These are phyloP conservation scores for Rhodotorula sp. DNA, from an alignment of 1,284 basidiomycete genomes.

Conservation along the genomic window DNA sequence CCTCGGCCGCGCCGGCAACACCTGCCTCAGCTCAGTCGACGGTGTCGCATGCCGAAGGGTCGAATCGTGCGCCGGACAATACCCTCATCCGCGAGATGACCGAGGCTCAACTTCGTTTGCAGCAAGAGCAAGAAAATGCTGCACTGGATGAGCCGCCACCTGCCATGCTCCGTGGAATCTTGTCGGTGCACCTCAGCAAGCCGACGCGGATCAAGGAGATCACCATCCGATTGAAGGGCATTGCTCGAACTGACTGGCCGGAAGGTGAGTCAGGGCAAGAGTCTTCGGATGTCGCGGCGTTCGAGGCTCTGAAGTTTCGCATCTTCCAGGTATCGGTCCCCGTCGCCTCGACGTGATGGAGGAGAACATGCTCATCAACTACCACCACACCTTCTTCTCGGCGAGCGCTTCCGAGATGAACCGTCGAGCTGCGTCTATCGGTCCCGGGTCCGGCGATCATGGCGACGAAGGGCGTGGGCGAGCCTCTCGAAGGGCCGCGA, in stretches of 20 bases:
- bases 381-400: slow-evolving; percentile 71
- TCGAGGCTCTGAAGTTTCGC: background rate
- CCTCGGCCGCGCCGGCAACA: background rate
- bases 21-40: background rate
- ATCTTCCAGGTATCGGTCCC: slow-evolving; percentile 66
- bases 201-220: slow-evolving; percentile 85
- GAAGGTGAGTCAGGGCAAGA: slow-evolving; percentile 63
- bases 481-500: slow-evolving; percentile 23
- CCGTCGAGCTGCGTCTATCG: slow-evolving; percentile 71
- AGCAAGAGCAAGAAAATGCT: slow-evolving; percentile 4
- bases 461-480: slow-evolving; percentile 24
- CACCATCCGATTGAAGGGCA: slow-evolving; percentile 72
- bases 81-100: slow-evolving; percentile 27
- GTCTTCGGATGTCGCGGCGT: background rate
- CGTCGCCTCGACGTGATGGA: slow-evolving; percentile 76
- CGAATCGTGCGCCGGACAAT: slow-evolving; percentile 10
- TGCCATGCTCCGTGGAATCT: slow-evolving; percentile 80
- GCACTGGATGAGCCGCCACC: slow-evolving; percentile 59
- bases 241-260: slow-evolving; percentile 67
- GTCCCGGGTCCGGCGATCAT: slow-evolving; percentile 60
- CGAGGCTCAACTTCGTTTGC: slow-evolving; percentile 11
- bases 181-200: slow-evolving; percentile 75
- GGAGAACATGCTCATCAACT: slow-evolving; percentile 71
- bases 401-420: slow-evolving; percentile 48
- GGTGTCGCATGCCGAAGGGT: background rate